phyloP scores from a whole-genome alignment of 2,329 filamentous ascomycete genomes.

The Pestalotiopsis fici region DNA sequence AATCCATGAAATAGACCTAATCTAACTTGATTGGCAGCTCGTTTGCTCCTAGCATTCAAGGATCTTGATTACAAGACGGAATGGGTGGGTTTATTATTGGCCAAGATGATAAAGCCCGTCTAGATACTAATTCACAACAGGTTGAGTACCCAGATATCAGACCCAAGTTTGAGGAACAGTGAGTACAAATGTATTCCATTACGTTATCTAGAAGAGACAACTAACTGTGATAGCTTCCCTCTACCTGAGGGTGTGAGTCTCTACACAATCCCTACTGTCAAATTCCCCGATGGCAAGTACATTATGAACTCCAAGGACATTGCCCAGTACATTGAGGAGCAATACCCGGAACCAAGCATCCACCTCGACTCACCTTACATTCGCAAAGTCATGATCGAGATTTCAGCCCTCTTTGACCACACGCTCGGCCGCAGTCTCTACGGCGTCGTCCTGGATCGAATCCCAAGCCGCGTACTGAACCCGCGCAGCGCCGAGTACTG shows the following conservation, averaged over 20 bases:
- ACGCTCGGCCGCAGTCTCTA: conserved; percentile 25
- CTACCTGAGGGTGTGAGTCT: conserved; percentile 39
- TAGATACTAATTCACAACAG: conserved; percentile 23
- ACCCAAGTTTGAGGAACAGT: conserved; percentile 56
- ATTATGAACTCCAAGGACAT: conserved; percentile 68
- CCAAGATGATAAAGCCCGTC: accelerated
- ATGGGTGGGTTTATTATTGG: conserved; percentile 44
- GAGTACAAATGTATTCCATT: conserved; percentile 16
- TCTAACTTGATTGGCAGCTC: conserved; percentile 42
- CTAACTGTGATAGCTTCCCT: conserved; percentile 45
- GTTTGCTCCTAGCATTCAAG: conserved; percentile 69
- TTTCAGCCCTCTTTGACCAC: conserved; percentile 28
- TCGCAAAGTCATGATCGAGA: conserved; percentile 41
- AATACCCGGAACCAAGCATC: conserved; percentile 58
- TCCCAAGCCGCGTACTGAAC: conserved; percentile 54
- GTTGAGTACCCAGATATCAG: conserved; percentile 68
- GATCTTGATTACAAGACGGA: conserved; percentile 65
- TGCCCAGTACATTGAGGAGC: conserved; percentile 56
- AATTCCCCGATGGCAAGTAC: conserved; percentile 51
- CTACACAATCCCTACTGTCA: conserved; percentile 34
- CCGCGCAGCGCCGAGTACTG: conserved; percentile 56
- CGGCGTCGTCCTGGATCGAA: conserved; percentile 44
- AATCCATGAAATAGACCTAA: background rate
- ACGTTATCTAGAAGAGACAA: too few species aligned
- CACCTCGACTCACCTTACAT: conserved; percentile 56